Evolutionary conservation across 306 rosid species (phyloP).

Genomic region (Quercus variabilis): DNA sequence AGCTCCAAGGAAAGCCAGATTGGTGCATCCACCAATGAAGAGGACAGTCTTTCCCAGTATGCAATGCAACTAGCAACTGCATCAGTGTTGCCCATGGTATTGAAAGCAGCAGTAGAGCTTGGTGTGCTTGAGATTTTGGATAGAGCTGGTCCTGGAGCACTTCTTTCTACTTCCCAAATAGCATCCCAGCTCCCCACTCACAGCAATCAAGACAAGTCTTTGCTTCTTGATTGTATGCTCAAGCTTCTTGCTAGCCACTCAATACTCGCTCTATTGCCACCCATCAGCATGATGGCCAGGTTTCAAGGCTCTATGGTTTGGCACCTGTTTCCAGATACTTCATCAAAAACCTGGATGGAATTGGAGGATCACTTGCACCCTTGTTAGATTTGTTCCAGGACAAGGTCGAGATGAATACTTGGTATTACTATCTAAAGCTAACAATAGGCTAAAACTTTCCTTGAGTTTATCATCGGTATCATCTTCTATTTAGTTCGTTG

Average conservation of each 20-base stretch:
- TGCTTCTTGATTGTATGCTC: conserved; percentile 21
- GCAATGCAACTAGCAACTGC: conserved; percentile 19
- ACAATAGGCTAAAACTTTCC: neutral
- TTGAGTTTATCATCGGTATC: neutral
- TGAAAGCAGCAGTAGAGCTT: conserved; percentile 30
- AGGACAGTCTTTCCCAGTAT: conserved; percentile 7
- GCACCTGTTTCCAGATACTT: conserved; percentile 20
- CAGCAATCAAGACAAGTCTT: neutral
- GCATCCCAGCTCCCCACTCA: conserved; percentile 15
- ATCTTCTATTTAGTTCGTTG: neutral
- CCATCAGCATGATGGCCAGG: neutral
- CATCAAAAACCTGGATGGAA: conserved; percentile 4
- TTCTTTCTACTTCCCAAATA: conserved; percentile 23
- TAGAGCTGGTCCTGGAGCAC: conserved; percentile 13
- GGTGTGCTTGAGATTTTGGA: conserved; percentile 25
- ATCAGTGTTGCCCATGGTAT: conserved; percentile 10
- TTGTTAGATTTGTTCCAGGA: neutral
- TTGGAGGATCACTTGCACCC: conserved; percentile 9
- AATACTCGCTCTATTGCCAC: conserved; percentile 12
- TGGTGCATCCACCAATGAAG: conserved; percentile 6
- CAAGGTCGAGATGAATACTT: conserved; percentile 5
- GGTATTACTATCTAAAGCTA: neutral
- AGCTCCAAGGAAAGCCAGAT: neutral
- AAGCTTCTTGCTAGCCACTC: conserved; percentile 12
- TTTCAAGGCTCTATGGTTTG: conserved; percentile 16